phyloP scores from a whole-genome alignment of 2,329 filamentous ascomycete genomes.

The Aspergillus ruber region DNA sequence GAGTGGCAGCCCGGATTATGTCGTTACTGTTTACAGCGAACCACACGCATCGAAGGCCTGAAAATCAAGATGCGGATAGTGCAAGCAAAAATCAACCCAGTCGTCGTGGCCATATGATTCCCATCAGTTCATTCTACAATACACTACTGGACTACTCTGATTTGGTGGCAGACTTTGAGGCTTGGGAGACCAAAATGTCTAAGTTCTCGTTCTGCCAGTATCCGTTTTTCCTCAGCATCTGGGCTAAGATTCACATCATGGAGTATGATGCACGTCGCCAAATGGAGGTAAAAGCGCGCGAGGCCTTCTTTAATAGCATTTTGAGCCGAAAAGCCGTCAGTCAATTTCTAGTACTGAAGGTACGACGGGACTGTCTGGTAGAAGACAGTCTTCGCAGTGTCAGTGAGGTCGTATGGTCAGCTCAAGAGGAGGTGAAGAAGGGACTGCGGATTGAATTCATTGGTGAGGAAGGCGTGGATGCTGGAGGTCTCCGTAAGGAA shows the following conservation, averaged over 20 bases:
- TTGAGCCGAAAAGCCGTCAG: constrained; percentile 66
- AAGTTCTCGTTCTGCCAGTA: constrained; percentile 90
- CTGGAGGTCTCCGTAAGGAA: constrained; percentile 82
- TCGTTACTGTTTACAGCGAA: constrained; percentile 78
- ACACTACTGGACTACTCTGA: constrained; percentile 81
- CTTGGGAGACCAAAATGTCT: constrained; percentile 68
- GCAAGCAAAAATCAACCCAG: constrained; percentile 39
- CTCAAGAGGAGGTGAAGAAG: constrained; percentile 83
- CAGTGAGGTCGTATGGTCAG: constrained; percentile 74
- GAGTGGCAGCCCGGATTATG: constrained; percentile 71
- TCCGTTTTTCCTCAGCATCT: constrained; percentile 84
- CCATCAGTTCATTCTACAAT: constrained; percentile 82
- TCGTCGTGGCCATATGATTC: constrained; percentile 60
- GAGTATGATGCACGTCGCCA: constrained; percentile 82
- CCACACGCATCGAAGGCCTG: constrained; percentile 45
- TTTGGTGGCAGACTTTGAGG: constrained; percentile 76
- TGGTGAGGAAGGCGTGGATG: constrained; percentile 87
- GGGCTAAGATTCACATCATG: constrained; percentile 83
- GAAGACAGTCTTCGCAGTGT: constrained; percentile 82
- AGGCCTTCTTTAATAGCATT: constrained; percentile 88
- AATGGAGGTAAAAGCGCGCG: constrained; percentile 80
- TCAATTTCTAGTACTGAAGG: constrained; percentile 68
- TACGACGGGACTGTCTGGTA: constrained; percentile 77
- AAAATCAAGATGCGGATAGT: constrained; percentile 29
- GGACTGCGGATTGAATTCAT: constrained; percentile 76